phyloP scores from a whole-genome alignment of 202 grass and related monocot genomes.

The Sporobolus alterniflorus region DNA sequence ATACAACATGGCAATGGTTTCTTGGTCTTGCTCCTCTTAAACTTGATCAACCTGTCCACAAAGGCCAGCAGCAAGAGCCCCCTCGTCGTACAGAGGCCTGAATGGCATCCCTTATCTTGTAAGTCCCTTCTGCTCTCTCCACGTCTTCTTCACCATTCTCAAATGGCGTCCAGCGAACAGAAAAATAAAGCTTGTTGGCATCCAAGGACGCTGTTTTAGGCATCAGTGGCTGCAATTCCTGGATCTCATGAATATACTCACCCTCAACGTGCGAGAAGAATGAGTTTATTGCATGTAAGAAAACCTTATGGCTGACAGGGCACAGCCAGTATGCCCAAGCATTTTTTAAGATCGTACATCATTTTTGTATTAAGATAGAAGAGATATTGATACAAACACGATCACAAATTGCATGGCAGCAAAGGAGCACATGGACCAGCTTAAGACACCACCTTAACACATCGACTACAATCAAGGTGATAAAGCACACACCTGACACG shows the following conservation, averaged over 20 bases:
- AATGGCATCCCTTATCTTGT: neutral
- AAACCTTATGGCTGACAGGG: conserved; percentile 21
- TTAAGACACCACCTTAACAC: no score
- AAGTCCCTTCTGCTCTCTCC: neutral
- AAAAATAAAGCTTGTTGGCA: neutral
- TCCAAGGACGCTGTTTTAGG: conserved; percentile 3
- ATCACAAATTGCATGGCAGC: no score
- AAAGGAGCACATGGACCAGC: no score
- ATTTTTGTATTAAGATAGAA: no score
- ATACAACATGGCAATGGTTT: conserved; percentile 21
- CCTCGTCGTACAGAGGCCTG: neutral
- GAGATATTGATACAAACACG: no score
- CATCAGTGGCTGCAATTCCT: neutral
- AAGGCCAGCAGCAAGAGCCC: neutral
- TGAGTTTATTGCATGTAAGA: neutral
- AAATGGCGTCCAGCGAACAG: neutral
- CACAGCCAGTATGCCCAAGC: conserved; percentile 32
- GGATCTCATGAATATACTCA: neutral
- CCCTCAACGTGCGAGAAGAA: neutral
- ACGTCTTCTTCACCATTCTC: neutral
- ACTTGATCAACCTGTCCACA: neutral
- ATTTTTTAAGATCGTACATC: no score
- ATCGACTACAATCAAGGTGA: no score
- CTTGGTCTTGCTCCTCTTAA: conserved; percentile 4
- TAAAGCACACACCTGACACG: no score